These are phyloP conservation scores for Cladosporium halotolerans DNA, from an alignment of 2,329 filamentous ascomycete genomes.

Conservation along the genomic window DNA sequence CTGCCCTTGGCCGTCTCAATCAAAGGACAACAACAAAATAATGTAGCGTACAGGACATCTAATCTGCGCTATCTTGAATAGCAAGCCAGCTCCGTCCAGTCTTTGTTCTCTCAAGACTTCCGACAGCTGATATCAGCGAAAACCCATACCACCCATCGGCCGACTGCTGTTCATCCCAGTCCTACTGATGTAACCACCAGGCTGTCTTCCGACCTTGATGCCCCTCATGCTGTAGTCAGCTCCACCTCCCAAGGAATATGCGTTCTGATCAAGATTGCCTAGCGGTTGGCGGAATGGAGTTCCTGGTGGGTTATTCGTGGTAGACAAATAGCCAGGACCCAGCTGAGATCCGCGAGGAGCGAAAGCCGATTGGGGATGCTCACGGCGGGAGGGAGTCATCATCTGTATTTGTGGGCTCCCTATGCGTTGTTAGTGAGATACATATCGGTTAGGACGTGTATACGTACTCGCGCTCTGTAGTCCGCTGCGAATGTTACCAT, in stretches of 20 bases:
- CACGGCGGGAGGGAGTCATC: not conserved
- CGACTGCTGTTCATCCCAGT: conserved; percentile 3
- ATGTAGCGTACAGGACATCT: no score
- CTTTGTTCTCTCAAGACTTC: no score
- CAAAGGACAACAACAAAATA: no score
- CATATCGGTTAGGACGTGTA: not conserved
- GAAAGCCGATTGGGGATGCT: conserved; percentile 1
- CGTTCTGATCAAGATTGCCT: conserved; percentile 21
- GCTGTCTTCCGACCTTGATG: conserved; percentile 28
- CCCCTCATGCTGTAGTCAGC: conserved; percentile 27
- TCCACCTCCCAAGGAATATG: conserved; percentile 26
- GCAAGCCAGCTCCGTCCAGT: no score
- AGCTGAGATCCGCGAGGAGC: not conserved
- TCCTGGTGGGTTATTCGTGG: conserved; percentile 10
- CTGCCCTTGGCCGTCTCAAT: no score
- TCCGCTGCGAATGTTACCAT: conserved; percentile 14
- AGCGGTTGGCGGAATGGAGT: conserved; percentile 31
- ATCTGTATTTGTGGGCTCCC: not conserved
- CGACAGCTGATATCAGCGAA: not conserved
- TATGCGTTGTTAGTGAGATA: not conserved
- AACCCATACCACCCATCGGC: conserved; percentile 1
- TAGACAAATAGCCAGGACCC: not conserved
- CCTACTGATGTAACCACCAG: not conserved
- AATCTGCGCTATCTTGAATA: no score
- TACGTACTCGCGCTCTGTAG: conserved; percentile 17